Evolutionary conservation across 371 early-diverging fungal species (phyloP), one percentile per base, ranked within the genome.

Genomic region (Mortierella sp.): DNA sequence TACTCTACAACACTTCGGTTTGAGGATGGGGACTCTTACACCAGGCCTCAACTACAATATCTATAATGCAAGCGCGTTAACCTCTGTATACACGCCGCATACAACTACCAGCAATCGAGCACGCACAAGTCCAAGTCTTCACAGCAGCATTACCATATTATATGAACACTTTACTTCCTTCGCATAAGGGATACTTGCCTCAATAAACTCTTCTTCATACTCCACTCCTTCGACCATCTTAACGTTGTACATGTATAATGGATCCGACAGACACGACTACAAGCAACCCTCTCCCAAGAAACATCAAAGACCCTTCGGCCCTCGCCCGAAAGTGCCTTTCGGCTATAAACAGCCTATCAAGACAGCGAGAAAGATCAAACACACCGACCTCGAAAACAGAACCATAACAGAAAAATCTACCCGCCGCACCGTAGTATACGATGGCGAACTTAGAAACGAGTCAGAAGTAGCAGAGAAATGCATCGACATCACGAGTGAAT

Each of bases 1-100:
- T 78, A 78, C 24, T 47, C 34, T 16, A 66, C 70, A 1, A 64
- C 52, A 10, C 78, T 78, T 68, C 64, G 58, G 50, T 78, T 73
- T 24, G 70, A 70, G 9, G 44, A 45, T 45, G 71, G 66, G 43
- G 69, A 69, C 37, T 63, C 74, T 9, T 52, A 52, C 26, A 10
- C 64, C 9, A 40, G 24, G 40, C 64, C 64, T n/a, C 64, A 64
- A 64, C 9, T 64, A 40, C 40, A n/a, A 64, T 24, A n/a, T 64
- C 64, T 64, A 64, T 64, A 64, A 64, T 64, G 1, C 64, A 64
- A 64, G 64, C n/a, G 22, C 19, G 31, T 58, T 26, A 31, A 31
- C 2, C 10, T 39, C 39, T 63, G 63, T 19, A 63, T 39, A 37
- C 7, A 61, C 7, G 61, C 61, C 31, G 37, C 61, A 37, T 22